phyloP scores from a whole-genome alignment of 2,329 filamentous ascomycete species.

The Verticillium nonalfalfae region DNA sequence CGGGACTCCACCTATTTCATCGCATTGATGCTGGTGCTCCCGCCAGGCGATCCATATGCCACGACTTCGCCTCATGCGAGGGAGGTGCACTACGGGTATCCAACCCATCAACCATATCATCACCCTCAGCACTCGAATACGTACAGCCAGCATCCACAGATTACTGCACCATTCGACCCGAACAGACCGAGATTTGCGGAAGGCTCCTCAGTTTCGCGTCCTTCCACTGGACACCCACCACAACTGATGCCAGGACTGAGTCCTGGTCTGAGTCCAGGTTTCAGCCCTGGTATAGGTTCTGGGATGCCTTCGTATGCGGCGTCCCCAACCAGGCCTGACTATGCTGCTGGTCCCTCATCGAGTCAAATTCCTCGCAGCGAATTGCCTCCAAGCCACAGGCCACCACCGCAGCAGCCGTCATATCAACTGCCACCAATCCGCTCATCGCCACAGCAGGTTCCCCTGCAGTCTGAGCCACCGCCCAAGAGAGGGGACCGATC shows the following conservation, averaged over 20 bases:
- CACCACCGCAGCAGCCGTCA: conserved; percentile 19
- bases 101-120: conserved; percentile 17
- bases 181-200: conserved; percentile 33
- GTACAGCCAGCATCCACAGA: conserved; percentile 37
- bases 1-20: conserved; percentile 58
- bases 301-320: conserved; percentile 38
- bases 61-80: conserved; percentile 37
- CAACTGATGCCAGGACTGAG: conserved; percentile 30
- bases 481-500: conserved; percentile 43
- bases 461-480: conserved; percentile 14
- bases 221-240: conserved; percentile 19
- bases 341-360: conserved; percentile 32
- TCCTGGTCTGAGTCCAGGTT: conserved; percentile 32
- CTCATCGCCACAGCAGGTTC: conserved; percentile 23
- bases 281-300: conserved; percentile 29
- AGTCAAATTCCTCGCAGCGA: conserved; percentile 52
- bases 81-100: conserved; percentile 35
- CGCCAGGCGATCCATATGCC: conserved; percentile 31
- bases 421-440: conserved; percentile 45
- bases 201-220: conserved; percentile 20
- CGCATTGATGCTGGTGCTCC: conserved; percentile 38
- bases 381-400: conserved; percentile 25
- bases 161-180: conserved; percentile 41
- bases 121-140: conserved; percentile 12
- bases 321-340: conserved; percentile 37